Evolutionary conservation across 306 rosid species (phyloP).

Genomic region (Castanea sativa): DNA sequence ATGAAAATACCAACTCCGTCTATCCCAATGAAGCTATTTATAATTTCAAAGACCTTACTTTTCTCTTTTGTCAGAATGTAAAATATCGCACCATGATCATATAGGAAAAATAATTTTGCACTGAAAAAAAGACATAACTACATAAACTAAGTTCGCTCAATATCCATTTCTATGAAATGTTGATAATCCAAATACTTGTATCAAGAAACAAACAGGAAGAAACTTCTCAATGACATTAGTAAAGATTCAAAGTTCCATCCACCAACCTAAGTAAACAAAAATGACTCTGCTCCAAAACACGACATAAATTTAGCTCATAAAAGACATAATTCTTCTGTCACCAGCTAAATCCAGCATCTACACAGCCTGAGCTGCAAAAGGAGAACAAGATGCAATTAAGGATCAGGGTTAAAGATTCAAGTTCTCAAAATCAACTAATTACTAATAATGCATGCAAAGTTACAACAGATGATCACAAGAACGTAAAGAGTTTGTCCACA

Average conservation of each 20-base stretch:
- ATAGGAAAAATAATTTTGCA: neutral
- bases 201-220: neutral
- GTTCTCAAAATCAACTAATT: neutral
- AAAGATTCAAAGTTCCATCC: slow-evolving; percentile 6
- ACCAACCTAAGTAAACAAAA: slow-evolving; percentile 30
- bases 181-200: neutral
- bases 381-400: neutral
- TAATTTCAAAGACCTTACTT: too few relatives aligned
- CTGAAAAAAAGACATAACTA: neutral
- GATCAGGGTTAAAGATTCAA: neutral
- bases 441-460: neutral
- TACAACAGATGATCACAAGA: neutral
- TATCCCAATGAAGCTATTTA: too few relatives aligned
- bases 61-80: too few relatives aligned
- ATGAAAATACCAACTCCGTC: too few relatives aligned
- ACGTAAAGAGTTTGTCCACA: neutral
- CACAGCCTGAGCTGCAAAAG: neutral
- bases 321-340: neutral
- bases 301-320: slow-evolving; percentile 7
- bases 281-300: slow-evolving; percentile 6
- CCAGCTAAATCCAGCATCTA: neutral
- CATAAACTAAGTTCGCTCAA: neutral
- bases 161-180: neutral
- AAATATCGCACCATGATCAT: too few relatives aligned
- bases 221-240: neutral